Base-by-base conservation (phyloP, 371 early-diverging fungal species). In the Apophysomyces elegans region DNA sequence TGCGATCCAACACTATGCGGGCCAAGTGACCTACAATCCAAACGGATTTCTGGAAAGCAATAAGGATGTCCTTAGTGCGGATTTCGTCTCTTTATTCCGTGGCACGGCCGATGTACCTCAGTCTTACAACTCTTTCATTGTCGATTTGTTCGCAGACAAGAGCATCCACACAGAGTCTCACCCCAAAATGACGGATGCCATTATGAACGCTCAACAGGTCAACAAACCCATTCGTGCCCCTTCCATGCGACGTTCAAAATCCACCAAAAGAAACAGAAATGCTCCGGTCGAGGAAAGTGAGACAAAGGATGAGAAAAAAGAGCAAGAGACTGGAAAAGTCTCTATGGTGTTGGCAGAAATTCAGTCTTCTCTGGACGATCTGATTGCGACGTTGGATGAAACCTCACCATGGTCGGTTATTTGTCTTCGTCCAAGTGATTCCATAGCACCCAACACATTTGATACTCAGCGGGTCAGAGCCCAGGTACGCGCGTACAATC, bases 351-450 rank as follows among this genome's bases (percentile, higher is more conserved):
- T 91, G 38, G 80, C 88, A 0, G 91, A 95, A 75, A 84, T 94
- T 67, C 88, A 89, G 60, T 83, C 83, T 1, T 86, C 92, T 0
- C 69, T 95, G n/a, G 84, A 88, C 50, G 93, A 94, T 66, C 76
- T 97, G 13, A 78, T 95, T 36, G 91, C 87, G 26, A 88, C 93
- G 12, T 71, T 97, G 21, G 88, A 88, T 57, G 93, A 93, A 64
- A 94, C 97, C 0, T 84, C 89, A 39, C 86, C 94, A 11, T 97
- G 97, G 97, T 93, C 91, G 72, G 78, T 96, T 39, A 80, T 93
- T 67, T 95, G 94, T 77, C 73, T 98, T 45, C 80, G 86, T 35
- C 89, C 93, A 6, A 89, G 89, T 67, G 90, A 89, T 66, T 72
- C 84, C 18, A 79, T 78, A 58, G 79, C 83, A 65, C 78, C 87